These are phyloP conservation scores for Aspergillus niger DNA, from an alignment of 2,329 filamentous ascomycete genomes.

Conservation along the genomic window DNA sequence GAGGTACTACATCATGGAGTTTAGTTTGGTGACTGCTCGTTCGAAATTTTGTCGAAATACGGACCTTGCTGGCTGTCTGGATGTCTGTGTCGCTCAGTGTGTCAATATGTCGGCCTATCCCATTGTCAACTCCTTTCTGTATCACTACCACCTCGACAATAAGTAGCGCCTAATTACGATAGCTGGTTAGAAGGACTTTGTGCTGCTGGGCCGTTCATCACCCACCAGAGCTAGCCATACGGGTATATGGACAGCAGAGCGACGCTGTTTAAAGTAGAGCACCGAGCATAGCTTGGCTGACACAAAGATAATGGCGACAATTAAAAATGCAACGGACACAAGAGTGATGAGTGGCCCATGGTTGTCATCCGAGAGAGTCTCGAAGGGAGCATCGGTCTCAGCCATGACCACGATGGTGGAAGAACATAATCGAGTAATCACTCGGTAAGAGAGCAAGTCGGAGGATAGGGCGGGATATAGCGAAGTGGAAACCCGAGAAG, in stretches of 20 bases:
- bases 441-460: neutral
- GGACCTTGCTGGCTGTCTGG: conserved; percentile 13
- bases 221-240: conserved; percentile 19
- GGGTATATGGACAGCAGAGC: conserved; percentile 15
- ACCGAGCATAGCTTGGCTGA: conserved; percentile 16
- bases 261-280: conserved; percentile 22
- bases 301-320: conserved; percentile 17
- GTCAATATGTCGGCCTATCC: conserved; percentile 13
- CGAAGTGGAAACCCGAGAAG: too few species aligned
- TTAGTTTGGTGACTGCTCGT: neutral
- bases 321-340: conserved; percentile 16
- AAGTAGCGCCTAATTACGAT: conserved; percentile 1
- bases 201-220: neutral
- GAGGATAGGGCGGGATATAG: neutral
- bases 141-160: conserved; percentile 14
- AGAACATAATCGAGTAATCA: neutral
- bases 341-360: conserved; percentile 16
- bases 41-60: too few species aligned
- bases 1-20: neutral
- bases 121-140: conserved; percentile 17
- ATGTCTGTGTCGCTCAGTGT: conserved; percentile 3
- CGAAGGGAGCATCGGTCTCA: conserved; percentile 6
- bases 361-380: conserved; percentile 13
- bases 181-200: too few species aligned
- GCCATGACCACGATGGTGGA: conserved; percentile 11